Evolutionary conservation across 495 filamentous ascomycete species (phyloP).

Genomic region (Sphaerosporella brunnea): DNA sequence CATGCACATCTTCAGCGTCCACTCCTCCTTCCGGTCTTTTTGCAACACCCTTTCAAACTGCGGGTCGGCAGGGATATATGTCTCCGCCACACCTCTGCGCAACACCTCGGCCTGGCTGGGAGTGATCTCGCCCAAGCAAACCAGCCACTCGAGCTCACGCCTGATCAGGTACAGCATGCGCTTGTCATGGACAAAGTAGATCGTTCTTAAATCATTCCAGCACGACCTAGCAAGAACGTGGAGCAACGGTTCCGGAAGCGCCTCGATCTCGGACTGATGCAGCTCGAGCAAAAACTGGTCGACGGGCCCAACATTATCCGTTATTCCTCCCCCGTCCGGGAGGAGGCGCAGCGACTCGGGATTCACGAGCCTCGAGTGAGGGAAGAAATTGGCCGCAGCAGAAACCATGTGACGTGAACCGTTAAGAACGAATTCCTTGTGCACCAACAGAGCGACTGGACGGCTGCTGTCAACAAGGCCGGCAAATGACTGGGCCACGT

Average conservation of each 20-base stretch:
- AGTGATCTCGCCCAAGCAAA: constrained; percentile 21
- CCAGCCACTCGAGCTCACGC: constrained; percentile 27
- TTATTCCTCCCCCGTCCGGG: constrained; percentile 3
- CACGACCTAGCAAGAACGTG: constrained; percentile 25
- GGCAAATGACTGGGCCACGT: too few relatives aligned
- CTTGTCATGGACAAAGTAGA: constrained; percentile 33
- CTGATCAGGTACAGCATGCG: constrained; percentile 31
- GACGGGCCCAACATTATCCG: constrained; percentile 17
- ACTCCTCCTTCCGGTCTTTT: constrained; percentile 27
- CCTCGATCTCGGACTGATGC: constrained; percentile 29
- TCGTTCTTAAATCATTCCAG: constrained; percentile 31
- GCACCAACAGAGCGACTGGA: too few relatives aligned
- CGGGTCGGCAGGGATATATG: not conserved
- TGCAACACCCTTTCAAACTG: too few relatives aligned
- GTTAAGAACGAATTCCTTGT: too few relatives aligned
- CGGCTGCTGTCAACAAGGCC: too few relatives aligned
- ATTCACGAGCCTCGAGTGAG: too few relatives aligned
- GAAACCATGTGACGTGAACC: too few relatives aligned
- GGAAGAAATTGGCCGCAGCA: too few relatives aligned
- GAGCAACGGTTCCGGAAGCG: constrained; percentile 25
- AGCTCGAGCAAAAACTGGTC: constrained; percentile 31
- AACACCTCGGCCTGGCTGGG: constrained; percentile 22
- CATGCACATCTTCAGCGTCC: constrained; percentile 29
- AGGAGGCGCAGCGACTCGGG: not conserved
- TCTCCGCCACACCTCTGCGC: not conserved